Evolutionary conservation across 352 stramenopile genomes (phyloP), one percentile per base, ranked within the genome.

Genomic region (Phytophthora colocasiae): DNA sequence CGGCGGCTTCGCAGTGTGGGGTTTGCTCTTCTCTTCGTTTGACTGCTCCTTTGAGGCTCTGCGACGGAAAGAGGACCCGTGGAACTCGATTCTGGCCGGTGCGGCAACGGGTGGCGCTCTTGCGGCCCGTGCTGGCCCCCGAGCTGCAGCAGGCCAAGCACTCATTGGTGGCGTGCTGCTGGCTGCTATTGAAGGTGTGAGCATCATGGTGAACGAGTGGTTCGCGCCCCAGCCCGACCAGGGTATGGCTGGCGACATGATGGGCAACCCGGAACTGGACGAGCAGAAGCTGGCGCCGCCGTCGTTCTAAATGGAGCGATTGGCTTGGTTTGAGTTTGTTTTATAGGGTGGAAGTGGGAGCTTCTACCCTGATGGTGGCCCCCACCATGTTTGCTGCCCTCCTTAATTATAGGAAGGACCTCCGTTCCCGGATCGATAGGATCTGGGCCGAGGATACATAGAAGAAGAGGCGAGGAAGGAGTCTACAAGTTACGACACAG

Each of bases 1-100:
- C 6, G 91, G 91, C 38, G 94, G 91, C 46, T 98, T 98, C 60
- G 94, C 94, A 1, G 92, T 98, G 22, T 99, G 98, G 98, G 98
- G 98, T 43, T 83, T 98, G 60, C 81, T 99, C 6, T 99, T 99
- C 83, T 98, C 97, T 29, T 96, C 90, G 39, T 99, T 97, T 67
- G 98, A 99, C 82, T 99, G 98, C 79, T 97, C 91, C 24, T 92
- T 99, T 40, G 97, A 98, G 50, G 93, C 95, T 31, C 78, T 99
- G 57, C 93, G 98, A 76, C 94, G 98, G 80, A 99, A 98, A 83
- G 98, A 99, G 87, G 98, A 99, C 87, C 96, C 97, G 40, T 99
- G 97, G 97, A 99, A 99, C 78, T 98, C 96, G n/a, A 99, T 99
- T 62, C 75, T 99, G 38, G 95, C 93, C 29, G 98, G 98, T 24